Evolutionary conservation across 1,284 basidiomycete species (phyloP), one percentile per base, ranked within the genome.

Genomic region (Neonothopanus nambi): DNA sequence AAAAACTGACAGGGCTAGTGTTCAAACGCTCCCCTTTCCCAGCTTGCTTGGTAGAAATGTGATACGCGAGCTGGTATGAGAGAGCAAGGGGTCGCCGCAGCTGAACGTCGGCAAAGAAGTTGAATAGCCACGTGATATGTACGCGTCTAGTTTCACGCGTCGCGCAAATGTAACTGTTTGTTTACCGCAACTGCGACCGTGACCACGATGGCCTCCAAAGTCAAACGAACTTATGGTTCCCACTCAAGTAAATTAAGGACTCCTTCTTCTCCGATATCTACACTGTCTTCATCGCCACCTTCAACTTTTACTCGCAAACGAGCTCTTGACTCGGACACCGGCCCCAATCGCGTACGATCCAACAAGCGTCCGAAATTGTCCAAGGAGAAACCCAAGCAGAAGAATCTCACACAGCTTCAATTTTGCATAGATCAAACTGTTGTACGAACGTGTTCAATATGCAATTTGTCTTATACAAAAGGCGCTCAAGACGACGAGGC

Each of bases 401-500:
- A 77, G 59, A 69, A 74, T 6, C 74, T 90, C 44, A 88, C 85
- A 0, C 89, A 92, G 63, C 78, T 92, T 9, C 89, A 91, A 64
- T 89, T 92, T 61, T 73, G 78, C 30, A 76, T 89, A 59, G 85
- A 90, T 59, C 75, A 81, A 46, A 76, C 84, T 2, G 74, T 80
- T 7, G 66, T 92, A 28, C 76, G 78, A 45, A 83, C 84, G 18
- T 92, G 89, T 62, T 61, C 80, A 0, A 64, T 75, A 1, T 92
- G 89, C 64, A 73, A 77, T 43, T 71, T 92, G n/a, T 84, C 89
- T 2, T 92, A 90, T 65, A 92, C 85, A 0, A 81, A 77, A 57
- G 89, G 88, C 13, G 86, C 88, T 1, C 79, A 82, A 0, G 89
- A 88, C 56, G 89, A 92, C 59, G 89, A 91, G 65, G 72, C 66